phyloP scores from a whole-genome alignment of 2,329 filamentous ascomycete genomes.

The Trichoderma atroviride region DNA sequence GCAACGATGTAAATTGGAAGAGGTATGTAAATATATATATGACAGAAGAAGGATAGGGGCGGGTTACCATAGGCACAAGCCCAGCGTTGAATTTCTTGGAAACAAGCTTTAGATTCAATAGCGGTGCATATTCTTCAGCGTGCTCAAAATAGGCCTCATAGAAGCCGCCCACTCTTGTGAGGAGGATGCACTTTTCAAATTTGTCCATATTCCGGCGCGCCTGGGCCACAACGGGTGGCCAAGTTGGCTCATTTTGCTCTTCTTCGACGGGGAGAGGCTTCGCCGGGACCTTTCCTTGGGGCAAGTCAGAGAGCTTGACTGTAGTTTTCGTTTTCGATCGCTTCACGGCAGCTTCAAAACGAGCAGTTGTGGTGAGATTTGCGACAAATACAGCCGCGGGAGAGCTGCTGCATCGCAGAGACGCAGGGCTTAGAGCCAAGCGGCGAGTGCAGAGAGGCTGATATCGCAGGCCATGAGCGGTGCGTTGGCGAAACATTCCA shows the following conservation, averaged over 20 bases:
- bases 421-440: background rate
- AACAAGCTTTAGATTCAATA: constrained; percentile 85
- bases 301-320: constrained; percentile 59
- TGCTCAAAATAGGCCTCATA: constrained; percentile 98
- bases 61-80: constrained; percentile 78
- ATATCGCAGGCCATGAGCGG: constrained; percentile 17
- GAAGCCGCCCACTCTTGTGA: constrained; percentile 93
- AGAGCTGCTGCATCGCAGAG: background rate
- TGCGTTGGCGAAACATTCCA: constrained; percentile 30
- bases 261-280: constrained; percentile 37
- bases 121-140: constrained; percentile 82
- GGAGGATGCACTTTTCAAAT: constrained; percentile 85
- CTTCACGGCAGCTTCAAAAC: constrained; percentile 47
- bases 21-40: background rate
- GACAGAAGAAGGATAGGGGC: constrained; percentile 29
- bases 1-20: background rate
- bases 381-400: background rate
- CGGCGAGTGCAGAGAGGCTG: constrained; percentile 3
- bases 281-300: constrained; percentile 51
- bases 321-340: constrained; percentile 58
- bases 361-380: background rate
- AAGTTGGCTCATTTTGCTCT: constrained; percentile 56
- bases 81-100: constrained; percentile 78
- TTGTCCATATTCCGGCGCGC: constrained; percentile 86
- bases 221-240: constrained; percentile 88